These are phyloP conservation scores for Penicillium psychrofluorescens DNA, from an alignment of 495 filamentous ascomycete species.

Conservation along the genomic window DNA sequence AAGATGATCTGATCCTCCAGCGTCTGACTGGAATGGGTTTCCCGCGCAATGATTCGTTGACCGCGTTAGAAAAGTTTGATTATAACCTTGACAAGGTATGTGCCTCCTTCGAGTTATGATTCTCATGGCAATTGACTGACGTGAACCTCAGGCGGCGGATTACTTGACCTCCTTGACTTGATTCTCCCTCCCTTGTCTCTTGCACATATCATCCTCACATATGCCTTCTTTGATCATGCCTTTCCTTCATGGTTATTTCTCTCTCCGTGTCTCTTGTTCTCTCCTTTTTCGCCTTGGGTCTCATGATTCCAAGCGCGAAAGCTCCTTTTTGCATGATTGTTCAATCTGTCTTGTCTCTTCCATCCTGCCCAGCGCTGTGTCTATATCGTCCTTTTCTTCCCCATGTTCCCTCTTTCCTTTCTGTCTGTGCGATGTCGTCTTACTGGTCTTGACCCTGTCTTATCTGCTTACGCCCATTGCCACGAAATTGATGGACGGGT, in stretches of 20 bases:
- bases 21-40: conserved; percentile 91
- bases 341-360: neutral
- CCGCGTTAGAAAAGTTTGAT: conserved; percentile 86
- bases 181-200: conserved; percentile 4
- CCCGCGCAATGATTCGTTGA: conserved; percentile 65
- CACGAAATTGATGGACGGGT: too few species aligned
- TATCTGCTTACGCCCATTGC: too few species aligned
- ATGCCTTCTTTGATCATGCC: conserved; percentile 14
- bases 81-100: conserved; percentile 92
- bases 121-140: neutral
- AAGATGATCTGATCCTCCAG: conserved; percentile 88
- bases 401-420: conserved; percentile 1
- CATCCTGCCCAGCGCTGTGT: conserved; percentile 17
- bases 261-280: conserved; percentile 8
- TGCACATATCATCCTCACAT: conserved; percentile 22
- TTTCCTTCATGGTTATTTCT: neutral
- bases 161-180: conserved; percentile 31
- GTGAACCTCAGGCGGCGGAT: conserved; percentile 29
- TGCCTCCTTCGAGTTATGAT: conserved; percentile 6
- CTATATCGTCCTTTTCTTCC: conserved; percentile 9
- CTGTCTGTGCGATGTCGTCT: neutral
- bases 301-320: neutral
- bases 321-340: conserved; percentile 9
- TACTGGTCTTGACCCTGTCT: too few species aligned
- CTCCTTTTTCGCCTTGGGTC: conserved; percentile 5